Percentiles rank a stretch among this genome's conserved stretches.
Conservation (phyloP, 1,284 basidiomycete species). For the Macrocystidia cucumis region DNA sequence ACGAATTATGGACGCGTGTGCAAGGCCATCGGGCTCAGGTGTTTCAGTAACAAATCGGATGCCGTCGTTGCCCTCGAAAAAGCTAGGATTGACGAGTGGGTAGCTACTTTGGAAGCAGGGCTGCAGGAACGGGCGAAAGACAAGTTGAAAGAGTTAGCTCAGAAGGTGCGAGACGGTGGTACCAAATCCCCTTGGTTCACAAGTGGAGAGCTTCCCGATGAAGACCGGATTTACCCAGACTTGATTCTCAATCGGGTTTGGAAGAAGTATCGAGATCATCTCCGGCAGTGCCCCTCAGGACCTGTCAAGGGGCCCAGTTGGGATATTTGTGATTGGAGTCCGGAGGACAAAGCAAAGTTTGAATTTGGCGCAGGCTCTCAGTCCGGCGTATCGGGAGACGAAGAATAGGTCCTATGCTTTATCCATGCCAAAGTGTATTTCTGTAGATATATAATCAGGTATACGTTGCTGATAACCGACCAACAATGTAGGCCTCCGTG, state of each 20-base stretch:
- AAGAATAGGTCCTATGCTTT: slow-evolving; percentile 3
- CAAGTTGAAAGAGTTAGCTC: slow-evolving; percentile 15
- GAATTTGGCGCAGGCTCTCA: slow-evolving; percentile 12
- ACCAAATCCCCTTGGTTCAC: not conserved
- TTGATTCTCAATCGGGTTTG: slow-evolving; percentile 22
- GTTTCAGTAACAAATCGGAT: slow-evolving; percentile 23
- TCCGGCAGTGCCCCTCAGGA: slow-evolving; percentile 14
- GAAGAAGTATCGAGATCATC: slow-evolving; percentile 29
- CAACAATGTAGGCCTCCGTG: slow-evolving; percentile 72
- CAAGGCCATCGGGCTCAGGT: slow-evolving; percentile 26
- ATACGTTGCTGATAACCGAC: slow-evolving; percentile 58
- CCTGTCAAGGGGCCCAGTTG: slow-evolving; percentile 26
- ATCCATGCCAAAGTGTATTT: not conserved
- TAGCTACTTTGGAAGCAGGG: slow-evolving; percentile 16
- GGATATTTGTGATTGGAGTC: slow-evolving; percentile 28
- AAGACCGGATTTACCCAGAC: slow-evolving; percentile 16
- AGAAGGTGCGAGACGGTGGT: slow-evolving; percentile 11
- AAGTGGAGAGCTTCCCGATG: slow-evolving; percentile 8
- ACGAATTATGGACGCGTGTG: slow-evolving; percentile 23
- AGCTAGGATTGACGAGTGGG: slow-evolving; percentile 21
- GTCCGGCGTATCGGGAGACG: slow-evolving; percentile 9
- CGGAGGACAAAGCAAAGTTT: slow-evolving; percentile 21
- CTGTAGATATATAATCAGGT: slow-evolving; percentile 11
- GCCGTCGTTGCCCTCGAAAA: slow-evolving; percentile 20
- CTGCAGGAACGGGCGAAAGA: slow-evolving; percentile 13